Base-by-base conservation (phyloP, 306 rosid species). In the Fragaria vesca region DNA sequence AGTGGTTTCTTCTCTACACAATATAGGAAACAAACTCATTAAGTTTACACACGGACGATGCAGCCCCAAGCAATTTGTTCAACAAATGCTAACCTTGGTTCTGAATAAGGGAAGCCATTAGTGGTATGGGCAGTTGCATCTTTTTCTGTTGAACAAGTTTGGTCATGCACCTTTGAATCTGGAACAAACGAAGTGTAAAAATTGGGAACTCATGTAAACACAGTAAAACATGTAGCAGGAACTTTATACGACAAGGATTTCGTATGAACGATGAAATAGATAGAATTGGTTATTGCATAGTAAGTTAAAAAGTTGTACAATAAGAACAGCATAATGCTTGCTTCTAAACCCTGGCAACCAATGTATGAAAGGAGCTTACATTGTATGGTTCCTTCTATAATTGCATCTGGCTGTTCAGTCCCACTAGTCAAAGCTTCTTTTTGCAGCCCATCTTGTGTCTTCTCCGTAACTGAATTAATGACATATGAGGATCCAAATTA, bases 81-180 rank as follows among this genome's bases (percentile, higher is more conserved):
- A 80, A 50, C 81, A 75, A 76, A 50, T 54, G 47, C 80, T 82
- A 74, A 92, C 95, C 89, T 75, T 52, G 85, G 51, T 6, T 79
- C 86, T 26, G 80, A 83, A 80, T 82, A 62, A 54, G 83, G 90
- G 74, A 78, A 82, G 60, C 93, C 97, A 74, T 93, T 91, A 51
- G 85, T 66, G 57, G 70, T 74, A 67, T 71, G n/a, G 70, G 77
- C 79, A 81, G 78, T 81, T 71, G 26, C 86, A 72, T 80, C 91
- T 77, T 81, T 89, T 78, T 79, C 68, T 38, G 77, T n/a, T 42
- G 76, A 76, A 76, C 69, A 71, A 75, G 73, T 85, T 72, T 60
- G 83, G 54, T 85, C 89, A 13, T 78, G 84, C 62, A 80, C 69
- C 68, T 77, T 75, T 58, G 84, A 83, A 51, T 83, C 84, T 83